These are phyloP conservation scores for Obba rivulosa DNA, from an alignment of 768 basidiomycete species.

Conservation along the genomic window DNA sequence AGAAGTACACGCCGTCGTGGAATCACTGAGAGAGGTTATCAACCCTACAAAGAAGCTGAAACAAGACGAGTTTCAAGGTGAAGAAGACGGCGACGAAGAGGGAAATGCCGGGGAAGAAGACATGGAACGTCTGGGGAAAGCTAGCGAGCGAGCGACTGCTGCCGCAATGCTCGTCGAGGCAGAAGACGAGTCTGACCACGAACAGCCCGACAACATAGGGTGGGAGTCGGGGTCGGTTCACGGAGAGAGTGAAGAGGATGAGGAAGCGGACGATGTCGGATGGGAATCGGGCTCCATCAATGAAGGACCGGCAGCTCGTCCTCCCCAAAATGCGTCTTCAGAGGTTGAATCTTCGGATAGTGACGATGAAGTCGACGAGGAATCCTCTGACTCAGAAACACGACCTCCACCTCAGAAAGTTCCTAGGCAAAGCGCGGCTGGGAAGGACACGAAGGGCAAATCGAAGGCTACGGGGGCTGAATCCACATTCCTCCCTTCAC, in stretches of 20 bases:
- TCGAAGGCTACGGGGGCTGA: constrained; percentile 23
- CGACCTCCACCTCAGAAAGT: constrained; percentile 4
- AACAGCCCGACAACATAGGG: constrained; percentile 28
- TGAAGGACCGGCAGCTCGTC: constrained; percentile 9
- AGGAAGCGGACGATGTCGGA: constrained; percentile 25
- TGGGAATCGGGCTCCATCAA: constrained; percentile 29
- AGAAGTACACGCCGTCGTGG: constrained; percentile 47
- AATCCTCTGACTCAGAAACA: constrained; percentile 1
- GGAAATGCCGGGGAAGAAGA: constrained; percentile 22
- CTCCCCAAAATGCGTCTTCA: constrained; percentile 13
- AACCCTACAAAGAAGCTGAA: constrained; percentile 19
- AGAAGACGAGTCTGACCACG: neutral
- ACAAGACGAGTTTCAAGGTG: constrained; percentile 15
- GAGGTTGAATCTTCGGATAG: constrained; percentile 15
- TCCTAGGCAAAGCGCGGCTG: constrained; percentile 8
- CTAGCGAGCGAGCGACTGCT: constrained; percentile 4
- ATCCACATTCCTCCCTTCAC: constrained; percentile 81
- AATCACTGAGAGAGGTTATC: constrained; percentile 41
- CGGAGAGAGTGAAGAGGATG: constrained; percentile 20
- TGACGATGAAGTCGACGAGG: constrained; percentile 17
- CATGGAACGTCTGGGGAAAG: constrained; percentile 13
- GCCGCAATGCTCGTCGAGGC: neutral
- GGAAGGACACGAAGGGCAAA: constrained; percentile 15
- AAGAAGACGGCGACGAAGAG: constrained; percentile 16
- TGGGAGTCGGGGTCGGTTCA: constrained; percentile 52